These are phyloP conservation scores for Plectosphaerella sp. DNA, from an alignment of 2,329 filamentous ascomycete genomes.

Conservation along the genomic window DNA sequence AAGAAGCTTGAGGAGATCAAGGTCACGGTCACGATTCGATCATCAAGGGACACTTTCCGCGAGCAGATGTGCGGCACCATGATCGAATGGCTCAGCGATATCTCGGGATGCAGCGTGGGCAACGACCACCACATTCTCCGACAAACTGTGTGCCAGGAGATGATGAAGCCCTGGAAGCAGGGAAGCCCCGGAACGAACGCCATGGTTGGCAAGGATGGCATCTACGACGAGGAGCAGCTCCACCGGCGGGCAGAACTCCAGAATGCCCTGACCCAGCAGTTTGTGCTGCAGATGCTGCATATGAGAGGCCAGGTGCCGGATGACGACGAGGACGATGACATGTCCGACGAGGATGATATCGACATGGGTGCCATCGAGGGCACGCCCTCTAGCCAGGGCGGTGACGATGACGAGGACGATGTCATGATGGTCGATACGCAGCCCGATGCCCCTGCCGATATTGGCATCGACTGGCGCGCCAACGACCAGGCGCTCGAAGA, in stretches of 20 bases:
- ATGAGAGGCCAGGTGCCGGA: slow-evolving; percentile 23
- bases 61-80: slow-evolving; percentile 99
- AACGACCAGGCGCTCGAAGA: slow-evolving; percentile 67
- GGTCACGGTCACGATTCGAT: slow-evolving; percentile 90
- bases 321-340: slow-evolving; percentile 30
- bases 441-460: slow-evolving; percentile 36
- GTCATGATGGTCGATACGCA: slow-evolving; percentile 54
- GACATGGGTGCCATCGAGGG: slow-evolving; percentile 15
- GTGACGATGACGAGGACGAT: slow-evolving; percentile 48
- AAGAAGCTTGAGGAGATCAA: slow-evolving; percentile 92
- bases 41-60: slow-evolving; percentile 88
- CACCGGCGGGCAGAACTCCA: slow-evolving; percentile 38
- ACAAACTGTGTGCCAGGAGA: slow-evolving; percentile 82
- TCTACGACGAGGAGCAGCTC: slow-evolving; percentile 74
- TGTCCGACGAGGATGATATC: slow-evolving; percentile 23
- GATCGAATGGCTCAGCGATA: slow-evolving; percentile 92
- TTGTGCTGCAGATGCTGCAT: slow-evolving; percentile 25
- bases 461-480: slow-evolving; percentile 46
- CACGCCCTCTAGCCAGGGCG: slow-evolving; percentile 9
- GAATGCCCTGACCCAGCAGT: slow-evolving; percentile 29
- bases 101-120: slow-evolving; percentile 82
- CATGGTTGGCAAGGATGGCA: slow-evolving; percentile 69
- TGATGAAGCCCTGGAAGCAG: slow-evolving; percentile 80
- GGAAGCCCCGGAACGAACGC: slow-evolving; percentile 82
- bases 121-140: slow-evolving; percentile 75